phyloP scores from a whole-genome alignment of 345 rosid genomes.

The Linum usitatissimum region DNA sequence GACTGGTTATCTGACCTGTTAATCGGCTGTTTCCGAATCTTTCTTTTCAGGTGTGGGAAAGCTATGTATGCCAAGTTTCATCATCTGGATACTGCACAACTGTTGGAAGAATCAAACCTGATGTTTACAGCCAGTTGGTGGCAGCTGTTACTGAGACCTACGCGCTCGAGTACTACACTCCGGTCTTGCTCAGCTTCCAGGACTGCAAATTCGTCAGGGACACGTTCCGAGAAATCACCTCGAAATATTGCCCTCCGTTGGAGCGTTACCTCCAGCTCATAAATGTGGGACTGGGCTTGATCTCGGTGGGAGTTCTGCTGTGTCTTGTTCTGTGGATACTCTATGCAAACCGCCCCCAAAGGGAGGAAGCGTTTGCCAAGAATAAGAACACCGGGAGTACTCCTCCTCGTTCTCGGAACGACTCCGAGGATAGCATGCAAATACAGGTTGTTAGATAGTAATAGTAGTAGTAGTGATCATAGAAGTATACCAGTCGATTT shows the following conservation, averaged over 20 bases:
- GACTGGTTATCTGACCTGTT: too few species aligned
- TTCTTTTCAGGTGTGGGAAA: conserved; percentile 27
- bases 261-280: conserved; percentile 58
- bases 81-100: conserved; percentile 44
- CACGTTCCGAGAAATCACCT: conserved; percentile 61
- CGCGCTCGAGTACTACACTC: conserved; percentile 80
- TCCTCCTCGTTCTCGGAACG: background rate
- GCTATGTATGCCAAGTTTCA: conserved; percentile 48
- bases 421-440: background rate
- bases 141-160: conserved; percentile 75
- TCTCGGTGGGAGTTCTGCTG: conserved; percentile 77
- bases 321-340: conserved; percentile 83
- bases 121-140: conserved; percentile 40
- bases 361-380: conserved; percentile 89
- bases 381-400: background rate
- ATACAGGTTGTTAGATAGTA: background rate
- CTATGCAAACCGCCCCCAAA: conserved; percentile 97
- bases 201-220: conserved; percentile 79
- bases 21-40: too few species aligned
- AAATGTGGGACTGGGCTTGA: conserved; percentile 72
- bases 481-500: background rate
- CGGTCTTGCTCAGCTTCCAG: conserved; percentile 69
- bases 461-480: background rate
- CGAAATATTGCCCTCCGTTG: conserved; percentile 61
- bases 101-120: conserved; percentile 72